A percentile compares a stretch with the other conserved stretches of the same genome.
Conservation (phyloP, 2,329 filamentous ascomycete species). For the Pestalotiopsis sp. region DNA sequence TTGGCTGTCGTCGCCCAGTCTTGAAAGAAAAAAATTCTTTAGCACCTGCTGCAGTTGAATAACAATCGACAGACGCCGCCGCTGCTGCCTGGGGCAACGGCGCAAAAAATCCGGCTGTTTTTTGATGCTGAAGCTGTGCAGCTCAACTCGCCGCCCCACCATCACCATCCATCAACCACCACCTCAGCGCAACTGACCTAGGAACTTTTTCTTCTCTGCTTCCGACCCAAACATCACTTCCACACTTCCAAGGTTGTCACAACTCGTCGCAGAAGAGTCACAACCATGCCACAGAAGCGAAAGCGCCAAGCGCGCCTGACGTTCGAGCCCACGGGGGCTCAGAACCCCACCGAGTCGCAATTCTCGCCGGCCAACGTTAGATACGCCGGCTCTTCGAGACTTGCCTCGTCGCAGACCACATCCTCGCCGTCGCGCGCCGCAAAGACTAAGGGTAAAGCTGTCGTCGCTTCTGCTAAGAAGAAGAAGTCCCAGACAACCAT, state of each 20-base stretch:
- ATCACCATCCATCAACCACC: background rate
- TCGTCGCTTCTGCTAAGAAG: constrained; percentile 9
- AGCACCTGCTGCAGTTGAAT: background rate
- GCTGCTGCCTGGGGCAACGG: background rate
- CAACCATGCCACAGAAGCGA: constrained; percentile 26
- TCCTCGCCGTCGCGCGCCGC: constrained; percentile 14
- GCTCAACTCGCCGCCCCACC: background rate
- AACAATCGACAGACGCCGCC: background rate
- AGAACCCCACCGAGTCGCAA: constrained; percentile 22
- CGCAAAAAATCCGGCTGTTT: background rate
- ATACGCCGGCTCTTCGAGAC: constrained; percentile 19
- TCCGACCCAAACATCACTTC: no score
- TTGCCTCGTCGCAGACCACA: constrained; percentile 11
- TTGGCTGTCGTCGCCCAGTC: background rate
- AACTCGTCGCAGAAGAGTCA: no score
- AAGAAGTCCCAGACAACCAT: constrained; percentile 5
- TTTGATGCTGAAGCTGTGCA: background rate
- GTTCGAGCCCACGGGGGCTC: constrained; percentile 30
- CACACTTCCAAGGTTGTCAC: no score
- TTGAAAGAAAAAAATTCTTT: background rate
- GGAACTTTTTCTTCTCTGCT: no score
- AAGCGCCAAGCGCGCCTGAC: constrained; percentile 31
- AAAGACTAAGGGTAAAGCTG: constrained; percentile 14
- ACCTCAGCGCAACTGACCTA: background rate
- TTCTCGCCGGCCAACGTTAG: constrained; percentile 30